Base-by-base conservation (phyloP, 805 yeast species). In the Ascoidea asiatica region DNA sequence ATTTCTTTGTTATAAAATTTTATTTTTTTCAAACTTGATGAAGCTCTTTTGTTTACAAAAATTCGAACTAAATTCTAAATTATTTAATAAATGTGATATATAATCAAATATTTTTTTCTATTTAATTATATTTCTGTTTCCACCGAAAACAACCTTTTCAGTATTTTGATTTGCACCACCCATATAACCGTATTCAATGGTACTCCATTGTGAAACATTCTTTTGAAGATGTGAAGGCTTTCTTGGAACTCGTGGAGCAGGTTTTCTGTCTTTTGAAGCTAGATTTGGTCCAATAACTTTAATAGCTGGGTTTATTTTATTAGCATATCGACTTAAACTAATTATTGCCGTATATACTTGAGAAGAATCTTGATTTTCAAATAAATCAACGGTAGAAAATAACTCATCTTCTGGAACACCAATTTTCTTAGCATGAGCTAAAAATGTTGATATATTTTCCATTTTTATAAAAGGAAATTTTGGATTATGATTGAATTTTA, bases 321-420 rank as follows among this genome's bases (percentile, higher is more conserved):
- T 71, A 2, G 85, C 81, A 45, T 75, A 67, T 46, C 95, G 66
- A 1, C 92, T 81, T 39, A 86, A 66, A 2, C 94, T 76, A 53
- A 81, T 79, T 38, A 86, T 63, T 1, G 89, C 73, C 52, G 82
- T 77, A n/a, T 80, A 61, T 1, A 86, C 86, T 51, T 81, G 85
- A 42, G 85, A 81, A 1, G 90, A 87, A 56, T 86, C 94, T 51
- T 75, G 71, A 22, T 63, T 60, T 56, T 86, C 95, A 51, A 65
- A 86, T 46, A 86, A 65, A 57, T 86, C 95, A 5, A 71, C 64
- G 0, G 95, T 86, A 52, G 81, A 88, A 57, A 86, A 86, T 42
- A 82, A 61, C 57, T 86, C 95, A 56, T 83, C 88, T 51, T 82
- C 81, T 5, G 88, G 85, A 2, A 86, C 78, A 2, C 90, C 90